Evolutionary conservation across 805 yeast genomes (phyloP).

Genomic region (Suhomyces sp.): DNA sequence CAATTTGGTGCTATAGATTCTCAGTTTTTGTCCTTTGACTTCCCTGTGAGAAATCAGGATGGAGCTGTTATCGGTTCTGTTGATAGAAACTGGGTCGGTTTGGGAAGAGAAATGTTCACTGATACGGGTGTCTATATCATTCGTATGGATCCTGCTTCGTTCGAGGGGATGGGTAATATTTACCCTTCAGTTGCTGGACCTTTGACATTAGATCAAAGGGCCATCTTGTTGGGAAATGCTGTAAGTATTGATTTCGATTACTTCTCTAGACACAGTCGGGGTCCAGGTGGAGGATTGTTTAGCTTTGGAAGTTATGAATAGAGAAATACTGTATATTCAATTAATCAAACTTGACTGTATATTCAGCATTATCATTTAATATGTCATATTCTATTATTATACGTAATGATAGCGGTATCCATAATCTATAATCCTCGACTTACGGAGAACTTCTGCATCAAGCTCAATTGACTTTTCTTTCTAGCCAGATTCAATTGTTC

Average conservation of each 20-base stretch:
- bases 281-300: slow-evolving; percentile 49
- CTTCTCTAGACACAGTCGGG: slow-evolving; percentile 84
- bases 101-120: slow-evolving; percentile 88
- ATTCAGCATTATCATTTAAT: no score
- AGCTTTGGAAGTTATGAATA: slow-evolving; percentile 29
- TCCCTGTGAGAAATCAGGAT: slow-evolving; percentile 64
- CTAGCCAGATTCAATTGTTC: slow-evolving; percentile 25
- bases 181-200: slow-evolving; percentile 53
- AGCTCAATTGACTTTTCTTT: slow-evolving; percentile 15
- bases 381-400: no score
- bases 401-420: no score
- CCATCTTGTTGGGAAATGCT: slow-evolving; percentile 82
- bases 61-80: slow-evolving; percentile 70
- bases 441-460: no score
- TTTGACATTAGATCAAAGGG: slow-evolving; percentile 77
- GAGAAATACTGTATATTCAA: not conserved
- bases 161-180: slow-evolving; percentile 53
- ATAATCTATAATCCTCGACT: no score
- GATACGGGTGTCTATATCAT: slow-evolving; percentile 92
- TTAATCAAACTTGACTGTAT: no score
- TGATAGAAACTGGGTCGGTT: slow-evolving; percentile 92
- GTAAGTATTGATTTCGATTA: slow-evolving; percentile 94
- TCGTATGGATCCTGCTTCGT: slow-evolving; percentile 74
- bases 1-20: slow-evolving; percentile 91
- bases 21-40: slow-evolving; percentile 81